phyloP scores from a whole-genome alignment of 257 asterid species.

The Anisodus tanguticus region DNA sequence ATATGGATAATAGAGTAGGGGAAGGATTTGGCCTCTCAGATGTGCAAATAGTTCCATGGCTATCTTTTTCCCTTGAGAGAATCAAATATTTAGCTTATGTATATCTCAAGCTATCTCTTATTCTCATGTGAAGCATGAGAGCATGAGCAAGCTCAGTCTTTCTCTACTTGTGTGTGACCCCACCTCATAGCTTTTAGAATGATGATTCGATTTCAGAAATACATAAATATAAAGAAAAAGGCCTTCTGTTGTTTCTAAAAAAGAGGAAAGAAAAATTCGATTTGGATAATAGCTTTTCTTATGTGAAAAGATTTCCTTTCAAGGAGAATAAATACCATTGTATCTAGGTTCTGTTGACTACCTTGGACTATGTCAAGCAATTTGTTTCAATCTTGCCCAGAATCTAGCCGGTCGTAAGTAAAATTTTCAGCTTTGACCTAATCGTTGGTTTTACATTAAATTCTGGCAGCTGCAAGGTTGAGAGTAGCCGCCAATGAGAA shows the following conservation, averaged over 20 bases:
- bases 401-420: neutral
- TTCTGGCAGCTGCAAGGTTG: constrained; percentile 55
- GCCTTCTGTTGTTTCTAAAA: no score
- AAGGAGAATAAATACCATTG: neutral
- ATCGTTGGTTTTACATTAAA: constrained; percentile 4
- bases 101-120: constrained; percentile 4
- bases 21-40: neutral
- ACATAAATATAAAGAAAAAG: neutral
- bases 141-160: neutral
- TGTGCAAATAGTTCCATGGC: neutral
- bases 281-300: no score
- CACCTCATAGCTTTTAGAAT: neutral
- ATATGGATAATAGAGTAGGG: neutral
- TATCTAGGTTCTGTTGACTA: neutral
- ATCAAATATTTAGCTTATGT: neutral
- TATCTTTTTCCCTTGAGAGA: neutral
- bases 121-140: constrained; percentile 18
- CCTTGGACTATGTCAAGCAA: neutral
- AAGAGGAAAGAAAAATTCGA: no score
- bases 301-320: neutral
- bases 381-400: neutral
- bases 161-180: neutral
- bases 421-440: neutral
- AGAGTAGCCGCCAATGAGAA: constrained; percentile 58
- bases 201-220: neutral